phyloP scores from a whole-genome alignment of 2,329 filamentous ascomycete genomes.

The Lizonia empirigonia region DNA sequence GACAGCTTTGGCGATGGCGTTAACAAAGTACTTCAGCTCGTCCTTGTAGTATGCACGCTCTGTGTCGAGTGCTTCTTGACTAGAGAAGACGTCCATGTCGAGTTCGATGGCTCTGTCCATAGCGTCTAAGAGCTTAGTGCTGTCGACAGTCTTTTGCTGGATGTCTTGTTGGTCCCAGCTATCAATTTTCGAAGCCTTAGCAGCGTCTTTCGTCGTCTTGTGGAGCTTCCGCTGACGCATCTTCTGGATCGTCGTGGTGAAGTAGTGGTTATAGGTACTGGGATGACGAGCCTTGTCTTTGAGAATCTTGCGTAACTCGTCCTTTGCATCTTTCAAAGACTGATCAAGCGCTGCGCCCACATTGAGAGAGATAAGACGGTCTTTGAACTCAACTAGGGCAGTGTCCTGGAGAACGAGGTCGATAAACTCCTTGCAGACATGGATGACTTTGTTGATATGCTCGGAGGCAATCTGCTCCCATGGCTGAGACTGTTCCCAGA shows the following conservation, averaged over 20 bases:
- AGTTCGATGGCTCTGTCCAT: constrained; percentile 17
- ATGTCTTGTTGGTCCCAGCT: too few species aligned
- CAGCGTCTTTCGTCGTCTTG: background rate
- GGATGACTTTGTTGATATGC: too few species aligned
- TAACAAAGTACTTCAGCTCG: constrained; percentile 46
- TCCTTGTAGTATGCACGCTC: constrained; percentile 48
- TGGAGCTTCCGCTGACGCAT: constrained; percentile 25
- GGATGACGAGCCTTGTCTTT: constrained; percentile 55
- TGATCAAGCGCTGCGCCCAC: too few species aligned
- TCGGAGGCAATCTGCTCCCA: constrained; percentile 55
- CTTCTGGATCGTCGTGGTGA: constrained; percentile 31
- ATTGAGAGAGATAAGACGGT: too few species aligned
- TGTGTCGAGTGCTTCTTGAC: constrained; percentile 46
- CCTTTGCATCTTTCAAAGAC: constrained; percentile 41
- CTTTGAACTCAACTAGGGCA: too few species aligned
- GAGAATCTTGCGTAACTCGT: constrained; percentile 55
- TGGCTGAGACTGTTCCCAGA: constrained; percentile 61
- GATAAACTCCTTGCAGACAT: too few species aligned
- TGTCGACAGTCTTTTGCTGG: too few species aligned
- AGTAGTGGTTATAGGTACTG: constrained; percentile 61
- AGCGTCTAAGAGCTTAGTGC: too few species aligned
- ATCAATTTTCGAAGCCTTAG: too few species aligned
- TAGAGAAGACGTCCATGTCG: constrained; percentile 45
- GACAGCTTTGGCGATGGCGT: constrained; percentile 42
- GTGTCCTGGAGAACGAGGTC: too few species aligned